phyloP scores from a whole-genome alignment of 164 flowering plant species.

The Macadamia tetraphylla region DNA sequence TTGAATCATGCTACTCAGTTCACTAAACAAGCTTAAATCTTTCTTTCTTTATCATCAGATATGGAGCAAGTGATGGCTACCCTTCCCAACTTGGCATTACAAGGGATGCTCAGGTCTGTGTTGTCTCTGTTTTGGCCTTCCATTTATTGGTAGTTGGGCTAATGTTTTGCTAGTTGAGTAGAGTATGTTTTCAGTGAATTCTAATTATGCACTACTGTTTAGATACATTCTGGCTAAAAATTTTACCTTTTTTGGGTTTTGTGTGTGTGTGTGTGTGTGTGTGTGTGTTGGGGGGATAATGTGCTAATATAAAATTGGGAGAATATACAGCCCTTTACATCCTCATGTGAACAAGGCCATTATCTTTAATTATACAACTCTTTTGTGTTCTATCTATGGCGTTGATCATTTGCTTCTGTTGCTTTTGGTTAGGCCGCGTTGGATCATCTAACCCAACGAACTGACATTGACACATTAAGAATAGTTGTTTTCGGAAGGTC shows the following conservation, averaged over 20 bases:
- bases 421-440: constrained; percentile 68
- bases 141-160: not conserved
- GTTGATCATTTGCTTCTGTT: too few relatives aligned
- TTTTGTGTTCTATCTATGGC: too few relatives aligned
- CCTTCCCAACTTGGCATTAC: constrained; percentile 94
- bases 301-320: too few relatives aligned
- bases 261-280: too few relatives aligned
- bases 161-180: too few relatives aligned
- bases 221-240: not conserved
- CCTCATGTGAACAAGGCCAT: too few relatives aligned
- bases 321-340: too few relatives aligned
- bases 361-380: too few relatives aligned
- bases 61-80: constrained; percentile 96
- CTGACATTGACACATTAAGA: constrained; percentile 85
- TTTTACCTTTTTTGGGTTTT: not conserved
- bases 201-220: constrained; percentile 5
- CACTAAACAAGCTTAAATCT: not conserved
- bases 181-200: not conserved
- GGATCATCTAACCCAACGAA: constrained; percentile 81
- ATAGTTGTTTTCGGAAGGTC: constrained; percentile 96
- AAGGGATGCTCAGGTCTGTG: constrained; percentile 83
- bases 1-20: constrained; percentile 1
- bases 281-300: too few relatives aligned
- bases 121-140: not conserved
- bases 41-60: constrained; percentile 37